These are phyloP conservation scores for Saturnispora silvae DNA, from an alignment of 805 yeast genomes.

Conservation along the genomic window DNA sequence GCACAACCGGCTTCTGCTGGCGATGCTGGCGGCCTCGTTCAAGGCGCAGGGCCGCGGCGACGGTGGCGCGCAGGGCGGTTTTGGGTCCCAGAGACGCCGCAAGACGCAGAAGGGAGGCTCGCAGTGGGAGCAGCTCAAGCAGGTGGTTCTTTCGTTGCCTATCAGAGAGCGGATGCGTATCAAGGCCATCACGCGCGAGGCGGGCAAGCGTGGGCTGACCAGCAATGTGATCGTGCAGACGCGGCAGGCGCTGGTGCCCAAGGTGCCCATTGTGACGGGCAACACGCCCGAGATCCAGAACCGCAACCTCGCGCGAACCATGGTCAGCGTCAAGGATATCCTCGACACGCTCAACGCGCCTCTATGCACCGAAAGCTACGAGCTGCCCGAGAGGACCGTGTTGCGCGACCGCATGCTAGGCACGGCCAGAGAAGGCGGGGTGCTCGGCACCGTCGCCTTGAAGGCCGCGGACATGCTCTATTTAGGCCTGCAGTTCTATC, in stretches of 20 bases:
- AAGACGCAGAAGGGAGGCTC: constrained; percentile 46
- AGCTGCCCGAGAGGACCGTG: constrained; percentile 70
- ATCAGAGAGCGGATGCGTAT: constrained; percentile 76
- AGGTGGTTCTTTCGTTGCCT: constrained; percentile 78
- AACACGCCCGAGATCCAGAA: constrained; percentile 22
- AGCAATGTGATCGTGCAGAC: constrained; percentile 59
- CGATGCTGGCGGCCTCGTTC: constrained; percentile 76
- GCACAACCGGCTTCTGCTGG: constrained; percentile 76
- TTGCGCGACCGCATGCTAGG: constrained; percentile 64
- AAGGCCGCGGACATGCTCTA: constrained; percentile 67
- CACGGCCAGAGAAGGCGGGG: constrained; percentile 80
- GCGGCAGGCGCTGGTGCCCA: constrained; percentile 67
- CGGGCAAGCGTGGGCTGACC: constrained; percentile 70
- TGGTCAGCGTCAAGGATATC: constrained; percentile 89
- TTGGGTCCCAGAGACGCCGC: constrained; percentile 34
- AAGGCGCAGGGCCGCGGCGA: constrained; percentile 68
- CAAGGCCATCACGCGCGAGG: constrained; percentile 70
- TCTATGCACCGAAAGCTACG: constrained; percentile 63
- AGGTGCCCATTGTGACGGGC: constrained; percentile 63
- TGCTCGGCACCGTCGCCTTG: constrained; percentile 70
- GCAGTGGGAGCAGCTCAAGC: constrained; percentile 74
- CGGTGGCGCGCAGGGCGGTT: constrained; percentile 40
- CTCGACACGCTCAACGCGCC: constrained; percentile 77
- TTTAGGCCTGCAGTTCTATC: constrained; percentile 73
- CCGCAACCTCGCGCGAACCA: constrained; percentile 31